Percentiles rank a stretch among this genome's conserved stretches.
Evolutionary conservation across 2,329 filamentous ascomycete genomes (phyloP).

Genomic region (Alternaria infectoria): DNA sequence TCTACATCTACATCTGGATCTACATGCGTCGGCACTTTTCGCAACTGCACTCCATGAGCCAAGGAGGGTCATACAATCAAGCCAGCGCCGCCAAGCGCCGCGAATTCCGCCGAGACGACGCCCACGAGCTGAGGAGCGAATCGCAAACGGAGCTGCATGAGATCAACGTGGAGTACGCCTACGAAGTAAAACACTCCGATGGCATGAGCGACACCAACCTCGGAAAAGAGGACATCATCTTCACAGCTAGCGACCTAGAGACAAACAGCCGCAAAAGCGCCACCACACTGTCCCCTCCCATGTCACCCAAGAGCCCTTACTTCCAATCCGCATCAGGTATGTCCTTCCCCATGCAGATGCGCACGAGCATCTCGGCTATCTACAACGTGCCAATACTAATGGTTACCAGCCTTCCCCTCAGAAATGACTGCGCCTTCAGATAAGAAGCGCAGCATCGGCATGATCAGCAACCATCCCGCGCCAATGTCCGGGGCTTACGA

Average conservation of each 20-base stretch:
- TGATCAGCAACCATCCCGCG: not conserved
- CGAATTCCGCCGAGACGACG: not conserved
- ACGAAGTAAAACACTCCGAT: constrained; percentile 6
- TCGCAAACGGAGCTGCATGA: constrained; percentile 3
- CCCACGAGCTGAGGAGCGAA: not conserved
- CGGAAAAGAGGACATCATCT: not conserved
- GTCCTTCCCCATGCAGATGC: not conserved
- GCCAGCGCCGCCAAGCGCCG: not conserved
- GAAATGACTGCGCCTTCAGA: not conserved
- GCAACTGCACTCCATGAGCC: not conserved
- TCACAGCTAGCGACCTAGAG: not conserved
- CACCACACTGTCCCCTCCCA: not conserved
- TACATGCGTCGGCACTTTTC: constrained; percentile 6
- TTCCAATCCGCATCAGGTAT: not conserved
- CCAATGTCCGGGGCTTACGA: not conserved
- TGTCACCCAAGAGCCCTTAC: not conserved
- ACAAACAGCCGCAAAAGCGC: not conserved
- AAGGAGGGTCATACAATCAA: not conserved
- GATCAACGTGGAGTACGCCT: constrained; percentile 8
- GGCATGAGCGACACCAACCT: constrained; percentile 6
- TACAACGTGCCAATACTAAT: not conserved
- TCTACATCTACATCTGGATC: constrained; percentile 9
- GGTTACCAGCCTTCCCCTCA: not conserved
- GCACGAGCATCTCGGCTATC: not conserved
- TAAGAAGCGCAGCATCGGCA: not conserved